phyloP scores from a whole-genome alignment of 192 early-diverging fungal genomes.

The Spizellomyces punctatus region DNA sequence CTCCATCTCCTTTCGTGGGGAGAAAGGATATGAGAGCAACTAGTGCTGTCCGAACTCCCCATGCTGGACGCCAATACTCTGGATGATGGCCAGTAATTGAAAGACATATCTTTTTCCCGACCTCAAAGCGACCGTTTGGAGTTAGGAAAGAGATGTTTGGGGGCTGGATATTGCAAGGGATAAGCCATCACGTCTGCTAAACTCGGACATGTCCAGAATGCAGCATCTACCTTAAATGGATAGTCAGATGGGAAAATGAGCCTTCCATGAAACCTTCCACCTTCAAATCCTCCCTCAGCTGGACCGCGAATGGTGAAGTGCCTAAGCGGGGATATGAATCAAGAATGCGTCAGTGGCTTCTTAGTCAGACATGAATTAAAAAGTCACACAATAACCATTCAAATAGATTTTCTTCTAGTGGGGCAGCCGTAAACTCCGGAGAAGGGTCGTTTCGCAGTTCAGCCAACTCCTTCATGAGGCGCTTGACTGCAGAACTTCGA shows the following conservation, averaged over 20 bases:
- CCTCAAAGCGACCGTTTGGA: constrained; percentile 80
- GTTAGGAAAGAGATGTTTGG: constrained; percentile 56
- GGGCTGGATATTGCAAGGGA: constrained; percentile 30
- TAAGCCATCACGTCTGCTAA: not conserved
- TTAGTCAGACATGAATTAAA: not conserved
- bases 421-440: constrained; percentile 73
- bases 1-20: constrained; percentile 80
- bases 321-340: constrained; percentile 37
- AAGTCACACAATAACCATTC: constrained; percentile 69
- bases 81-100: constrained; percentile 94
- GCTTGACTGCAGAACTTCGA: constrained; percentile 66
- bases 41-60: constrained; percentile 92
- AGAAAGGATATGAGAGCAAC: constrained; percentile 88
- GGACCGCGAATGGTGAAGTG: constrained; percentile 95
- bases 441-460: constrained; percentile 72
- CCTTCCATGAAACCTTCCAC: constrained; percentile 90
- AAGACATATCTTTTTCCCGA: constrained; percentile 93
- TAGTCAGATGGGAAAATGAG: constrained; percentile 94
- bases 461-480: constrained; percentile 76
- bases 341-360: too few relatives aligned
- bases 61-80: constrained; percentile 95
- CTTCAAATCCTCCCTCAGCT: constrained; percentile 79
- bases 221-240: constrained; percentile 71
- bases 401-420: constrained; percentile 86
- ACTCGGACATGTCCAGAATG: not conserved